A percentile compares a stretch with the other conserved stretches of the same genome.
phyloP scores from a whole-genome alignment of 2,329 filamentous ascomycete genomes.

The Knufia fluminis region DNA sequence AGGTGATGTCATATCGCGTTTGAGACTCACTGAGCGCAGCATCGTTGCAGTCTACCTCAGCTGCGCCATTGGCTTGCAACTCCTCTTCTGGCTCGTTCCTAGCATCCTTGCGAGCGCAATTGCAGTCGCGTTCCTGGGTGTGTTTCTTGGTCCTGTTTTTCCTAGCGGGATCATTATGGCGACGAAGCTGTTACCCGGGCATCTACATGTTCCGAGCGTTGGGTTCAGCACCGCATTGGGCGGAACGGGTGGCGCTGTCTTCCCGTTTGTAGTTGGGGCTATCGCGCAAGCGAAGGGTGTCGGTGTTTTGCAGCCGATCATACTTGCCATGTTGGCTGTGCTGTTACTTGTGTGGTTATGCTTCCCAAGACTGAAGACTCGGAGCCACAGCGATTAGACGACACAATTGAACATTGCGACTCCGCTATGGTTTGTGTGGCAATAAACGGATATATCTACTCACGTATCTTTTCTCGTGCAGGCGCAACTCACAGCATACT shows the following conservation, averaged over 20 bases:
- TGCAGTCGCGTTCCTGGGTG: conserved; percentile 59
- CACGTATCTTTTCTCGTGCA: too few relatives aligned
- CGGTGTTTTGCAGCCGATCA: conserved; percentile 47
- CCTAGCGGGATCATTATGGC: conserved; percentile 61
- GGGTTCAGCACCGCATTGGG: conserved; percentile 69
- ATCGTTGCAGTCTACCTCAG: conserved; percentile 54
- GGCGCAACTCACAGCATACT: too few relatives aligned
- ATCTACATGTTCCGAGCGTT: conserved; percentile 66
- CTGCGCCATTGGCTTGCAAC: conserved; percentile 52
- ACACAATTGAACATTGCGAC: too few relatives aligned
- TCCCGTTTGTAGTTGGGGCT: conserved; percentile 33
- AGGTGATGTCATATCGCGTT: neutral
- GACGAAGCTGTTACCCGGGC: conserved; percentile 60
- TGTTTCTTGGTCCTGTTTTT: conserved; percentile 69
- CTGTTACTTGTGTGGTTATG: conserved; percentile 18
- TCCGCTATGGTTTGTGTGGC: too few relatives aligned
- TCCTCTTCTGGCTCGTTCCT: conserved; percentile 72
- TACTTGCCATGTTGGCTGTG: conserved; percentile 36
- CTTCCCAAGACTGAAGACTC: conserved; percentile 14
- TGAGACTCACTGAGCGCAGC: conserved; percentile 56
- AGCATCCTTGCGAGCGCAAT: conserved; percentile 61
- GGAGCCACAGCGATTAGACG: too few relatives aligned
- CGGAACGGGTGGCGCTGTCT: conserved; percentile 51
- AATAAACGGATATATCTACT: too few relatives aligned
- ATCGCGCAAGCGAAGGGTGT: conserved; percentile 45